These are phyloP conservation scores for Salvia rosmarinus DNA, from an alignment of 257 asterid genomes.

Conservation along the genomic window DNA sequence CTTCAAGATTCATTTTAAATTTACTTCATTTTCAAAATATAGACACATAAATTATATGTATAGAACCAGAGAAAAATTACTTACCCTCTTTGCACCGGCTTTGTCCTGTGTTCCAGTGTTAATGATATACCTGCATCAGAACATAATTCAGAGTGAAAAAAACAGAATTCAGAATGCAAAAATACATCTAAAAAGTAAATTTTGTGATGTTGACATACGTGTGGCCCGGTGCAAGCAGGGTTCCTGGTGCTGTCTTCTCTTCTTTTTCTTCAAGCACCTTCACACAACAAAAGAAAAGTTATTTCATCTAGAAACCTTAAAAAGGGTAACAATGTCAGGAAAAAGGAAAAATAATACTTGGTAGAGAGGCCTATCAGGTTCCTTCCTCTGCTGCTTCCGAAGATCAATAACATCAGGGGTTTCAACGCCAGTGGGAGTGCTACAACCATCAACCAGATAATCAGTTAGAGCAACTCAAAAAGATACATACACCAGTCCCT, in stretches of 20 bases:
- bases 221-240: conserved; percentile 81
- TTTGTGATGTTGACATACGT: conserved; percentile 52
- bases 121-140: conserved; percentile 68
- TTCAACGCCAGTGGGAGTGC: conserved; percentile 98
- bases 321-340: not conserved
- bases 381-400: conserved; percentile 98
- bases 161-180: conserved; percentile 12
- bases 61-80: not conserved
- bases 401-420: conserved; percentile 98
- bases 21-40: not conserved
- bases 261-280: conserved; percentile 95
- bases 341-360: conserved; percentile 51
- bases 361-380: conserved; percentile 93
- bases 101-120: conserved; percentile 90
- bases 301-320: conserved; percentile 7
- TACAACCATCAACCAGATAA: conserved; percentile 41
- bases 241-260: conserved; percentile 81
- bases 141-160: conserved; percentile 16
- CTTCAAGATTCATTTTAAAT: not conserved
- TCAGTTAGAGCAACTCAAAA: conserved; percentile 23
- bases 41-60: not conserved
- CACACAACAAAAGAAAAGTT: conserved; percentile 27
- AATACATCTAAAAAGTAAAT: not conserved
- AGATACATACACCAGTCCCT: not conserved
- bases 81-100: conserved; percentile 88